Conservation (phyloP, 305 asterid genomes). For the Andrographis paniculata region DNA sequence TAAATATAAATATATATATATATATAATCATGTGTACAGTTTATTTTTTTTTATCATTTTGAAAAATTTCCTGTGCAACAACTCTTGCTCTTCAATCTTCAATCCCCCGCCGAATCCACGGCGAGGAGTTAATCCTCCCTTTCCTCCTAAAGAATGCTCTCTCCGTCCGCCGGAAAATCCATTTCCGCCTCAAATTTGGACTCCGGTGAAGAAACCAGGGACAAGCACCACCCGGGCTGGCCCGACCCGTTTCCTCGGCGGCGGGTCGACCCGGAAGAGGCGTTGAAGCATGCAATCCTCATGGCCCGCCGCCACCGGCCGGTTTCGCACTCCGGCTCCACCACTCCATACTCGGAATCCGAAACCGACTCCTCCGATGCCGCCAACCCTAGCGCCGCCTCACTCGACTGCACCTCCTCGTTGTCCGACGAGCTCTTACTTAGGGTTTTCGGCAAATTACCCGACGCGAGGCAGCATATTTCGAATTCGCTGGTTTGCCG, state of each 20-base stretch:
- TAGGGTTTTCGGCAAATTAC: slow-evolving; percentile 39
- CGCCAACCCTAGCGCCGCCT: slow-evolving; percentile 19
- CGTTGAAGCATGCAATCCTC: slow-evolving; percentile 43
- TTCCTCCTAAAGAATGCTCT: too few species aligned
- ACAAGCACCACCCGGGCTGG: slow-evolving; percentile 39
- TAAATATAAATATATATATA: too few species aligned
- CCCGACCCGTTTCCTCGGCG: slow-evolving; percentile 29
- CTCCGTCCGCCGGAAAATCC: not conserved
- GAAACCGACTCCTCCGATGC: slow-evolving; percentile 55
- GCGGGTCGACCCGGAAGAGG: slow-evolving; percentile 40
- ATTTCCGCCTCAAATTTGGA: not conserved
- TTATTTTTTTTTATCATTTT: too few species aligned
- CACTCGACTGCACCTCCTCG: slow-evolving; percentile 30
- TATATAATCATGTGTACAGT: too few species aligned
- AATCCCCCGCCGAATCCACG: too few species aligned
- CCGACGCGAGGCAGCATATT: slow-evolving; percentile 35
- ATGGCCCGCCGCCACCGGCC: slow-evolving; percentile 59
- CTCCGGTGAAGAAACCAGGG: slow-evolving; percentile 15
- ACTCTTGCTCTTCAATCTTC: too few species aligned
- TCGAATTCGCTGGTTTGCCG: slow-evolving; percentile 61
- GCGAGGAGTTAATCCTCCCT: too few species aligned
- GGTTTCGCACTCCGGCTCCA: slow-evolving; percentile 46
- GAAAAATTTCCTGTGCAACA: too few species aligned
- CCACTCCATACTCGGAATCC: slow-evolving; percentile 60
- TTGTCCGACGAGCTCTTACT: slow-evolving; percentile 53